Percentiles rank a stretch among this genome's conserved stretches.
phyloP scores from a whole-genome alignment of 2,329 filamentous ascomycete genomes.

The Nannizzia gypsea region DNA sequence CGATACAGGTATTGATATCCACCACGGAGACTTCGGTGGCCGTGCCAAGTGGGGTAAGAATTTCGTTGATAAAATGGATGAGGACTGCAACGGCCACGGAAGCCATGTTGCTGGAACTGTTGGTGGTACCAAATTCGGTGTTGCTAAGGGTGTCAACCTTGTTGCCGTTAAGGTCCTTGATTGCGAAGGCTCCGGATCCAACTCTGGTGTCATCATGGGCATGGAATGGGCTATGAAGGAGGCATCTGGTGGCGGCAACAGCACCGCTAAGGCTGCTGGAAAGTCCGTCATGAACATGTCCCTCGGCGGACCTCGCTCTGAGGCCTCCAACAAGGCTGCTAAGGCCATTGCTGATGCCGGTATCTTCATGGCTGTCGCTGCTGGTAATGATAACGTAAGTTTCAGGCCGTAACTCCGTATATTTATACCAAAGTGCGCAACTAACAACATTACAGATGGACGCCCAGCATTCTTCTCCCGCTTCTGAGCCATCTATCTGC shows the following conservation, averaged over 20 bases:
- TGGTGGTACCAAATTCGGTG: constrained; percentile 24
- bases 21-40: constrained; percentile 27
- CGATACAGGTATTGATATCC: constrained; percentile 29
- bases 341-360: constrained; percentile 27
- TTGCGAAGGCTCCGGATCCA: constrained; percentile 34
- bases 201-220: constrained; percentile 38
- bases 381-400: constrained; percentile 28
- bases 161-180: constrained; percentile 41
- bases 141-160: constrained; percentile 28
- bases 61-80: constrained; percentile 15
- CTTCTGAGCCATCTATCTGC: constrained; percentile 27
- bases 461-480: constrained; percentile 20
- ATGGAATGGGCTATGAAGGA: constrained; percentile 32
- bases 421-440: background rate
- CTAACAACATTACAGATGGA: background rate
- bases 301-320: constrained; percentile 26
- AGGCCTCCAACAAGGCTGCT: constrained; percentile 30
- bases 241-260: constrained; percentile 19
- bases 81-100: constrained; percentile 26
- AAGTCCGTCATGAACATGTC: constrained; percentile 28
- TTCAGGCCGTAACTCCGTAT: background rate
- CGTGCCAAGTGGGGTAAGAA: constrained; percentile 28
- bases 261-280: constrained; percentile 19
- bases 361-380: constrained; percentile 32
- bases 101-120: constrained; percentile 31